Conservation (phyloP, 306 rosid genomes). For the Acacia crassicarpa region DNA sequence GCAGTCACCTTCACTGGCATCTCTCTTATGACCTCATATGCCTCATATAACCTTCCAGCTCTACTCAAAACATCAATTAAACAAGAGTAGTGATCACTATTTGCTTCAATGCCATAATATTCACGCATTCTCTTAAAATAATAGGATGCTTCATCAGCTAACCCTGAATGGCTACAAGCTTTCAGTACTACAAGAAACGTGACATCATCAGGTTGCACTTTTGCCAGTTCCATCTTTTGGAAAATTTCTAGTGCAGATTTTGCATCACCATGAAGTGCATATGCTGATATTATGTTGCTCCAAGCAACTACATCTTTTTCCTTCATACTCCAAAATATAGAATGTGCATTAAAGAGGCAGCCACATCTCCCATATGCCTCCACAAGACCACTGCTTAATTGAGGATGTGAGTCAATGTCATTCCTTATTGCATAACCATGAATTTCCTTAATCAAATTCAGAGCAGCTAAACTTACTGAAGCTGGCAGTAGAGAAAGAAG, state of each 20-base stretch:
- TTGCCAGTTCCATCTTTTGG: slow-evolving; percentile 51
- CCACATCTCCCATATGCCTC: slow-evolving; percentile 85
- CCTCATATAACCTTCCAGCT: slow-evolving; percentile 73
- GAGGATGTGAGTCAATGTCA: slow-evolving; percentile 47
- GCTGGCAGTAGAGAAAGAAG: slow-evolving; percentile 70
- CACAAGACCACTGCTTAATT: slow-evolving; percentile 61
- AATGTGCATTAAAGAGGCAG: slow-evolving; percentile 41
- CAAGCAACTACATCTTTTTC: slow-evolving; percentile 70
- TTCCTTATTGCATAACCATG: slow-evolving; percentile 65
- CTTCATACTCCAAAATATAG: slow-evolving; percentile 44
- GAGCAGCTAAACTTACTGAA: slow-evolving; percentile 47
- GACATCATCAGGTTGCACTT: slow-evolving; percentile 64
- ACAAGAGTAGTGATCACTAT: slow-evolving; percentile 80
- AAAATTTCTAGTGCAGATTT: slow-evolving; percentile 53
- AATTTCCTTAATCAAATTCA: slow-evolving; percentile 66
- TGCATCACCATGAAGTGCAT: slow-evolving; percentile 76
- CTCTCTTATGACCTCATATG: slow-evolving; percentile 55
- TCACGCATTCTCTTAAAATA: slow-evolving; percentile 54
- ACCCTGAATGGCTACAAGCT: slow-evolving; percentile 78
- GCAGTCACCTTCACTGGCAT: slow-evolving; percentile 81
- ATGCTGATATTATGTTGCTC: slow-evolving; percentile 73
- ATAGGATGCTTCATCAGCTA: slow-evolving; percentile 66
- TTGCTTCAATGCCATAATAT: slow-evolving; percentile 54
- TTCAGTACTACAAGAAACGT: slow-evolving; percentile 70
- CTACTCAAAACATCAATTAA: slow-evolving; percentile 75